phyloP scores from a whole-genome alignment of 164 flowering plant genomes.

The Hamamelis virginiana region DNA sequence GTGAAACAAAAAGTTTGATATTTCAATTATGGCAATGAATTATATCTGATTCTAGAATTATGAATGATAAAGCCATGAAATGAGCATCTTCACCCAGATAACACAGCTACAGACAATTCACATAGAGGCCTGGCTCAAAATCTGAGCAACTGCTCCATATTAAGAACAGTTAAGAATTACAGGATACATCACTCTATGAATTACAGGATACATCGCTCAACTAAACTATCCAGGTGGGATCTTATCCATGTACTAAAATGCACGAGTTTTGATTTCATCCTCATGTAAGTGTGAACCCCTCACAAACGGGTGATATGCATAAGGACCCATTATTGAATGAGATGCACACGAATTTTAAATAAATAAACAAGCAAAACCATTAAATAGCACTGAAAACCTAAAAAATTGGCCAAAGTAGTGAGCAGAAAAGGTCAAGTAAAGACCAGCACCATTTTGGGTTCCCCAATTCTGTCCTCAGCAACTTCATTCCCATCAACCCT shows the following conservation, averaged over 20 bases:
- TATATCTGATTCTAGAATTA: neutral
- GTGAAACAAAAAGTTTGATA: no score
- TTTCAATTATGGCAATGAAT: neutral
- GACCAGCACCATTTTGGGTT: constrained; percentile 26
- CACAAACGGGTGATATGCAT: neutral
- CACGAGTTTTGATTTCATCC: neutral
- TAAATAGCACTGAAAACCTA: no score
- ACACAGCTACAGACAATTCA: neutral
- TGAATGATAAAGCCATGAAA: neutral
- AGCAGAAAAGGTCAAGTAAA: constrained; percentile 6
- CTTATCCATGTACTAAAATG: neutral
- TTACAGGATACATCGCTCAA: neutral
- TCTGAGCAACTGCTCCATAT: neutral
- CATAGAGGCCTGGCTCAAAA: neutral
- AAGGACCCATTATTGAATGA: neutral
- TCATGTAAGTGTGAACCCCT: neutral
- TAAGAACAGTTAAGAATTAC: neutral
- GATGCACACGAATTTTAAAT: neutral
- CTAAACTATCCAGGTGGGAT: neutral
- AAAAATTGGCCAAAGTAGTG: neutral
- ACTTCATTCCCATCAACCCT: constrained; percentile 22
- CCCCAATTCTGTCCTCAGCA: constrained; percentile 24
- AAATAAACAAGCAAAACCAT: neutral
- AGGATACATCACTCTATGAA: neutral
- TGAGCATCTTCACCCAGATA: neutral